Evolutionary conservation across 768 basidiomycete genomes (phyloP), one percentile per base, ranked within the genome.

Genomic region (Strobilomyces dryophilus): DNA sequence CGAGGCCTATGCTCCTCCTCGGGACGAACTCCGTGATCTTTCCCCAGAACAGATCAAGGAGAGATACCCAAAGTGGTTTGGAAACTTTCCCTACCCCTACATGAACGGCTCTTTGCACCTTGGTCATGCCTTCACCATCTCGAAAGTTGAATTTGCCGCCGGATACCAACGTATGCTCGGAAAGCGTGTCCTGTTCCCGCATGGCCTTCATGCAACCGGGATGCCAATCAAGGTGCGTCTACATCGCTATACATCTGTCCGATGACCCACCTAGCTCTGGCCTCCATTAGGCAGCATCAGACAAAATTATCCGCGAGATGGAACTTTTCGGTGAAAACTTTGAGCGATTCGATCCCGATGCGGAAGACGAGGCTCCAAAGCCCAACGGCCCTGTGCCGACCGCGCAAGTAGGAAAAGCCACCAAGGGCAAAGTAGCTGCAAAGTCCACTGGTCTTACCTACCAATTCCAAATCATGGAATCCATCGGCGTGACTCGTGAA

Each of bases 401-500:
- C 34, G 73, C 82, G 63, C 82, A 81, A 54, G 78, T 80, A 47
- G 81, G 79, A 55, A 98, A 97, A 68, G 93, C 83, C 3, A 97
- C 93, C 70, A 99, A 99, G 75, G 94, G 95, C 46, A 99, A 99
- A 70, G 73, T 98, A 17, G 80, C 82, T 17, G 92, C 92, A 17
- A 98, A 99, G 73, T 84, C 89, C 0, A 95, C 95, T 2, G 97
- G 95, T 2, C 76, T 91, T 56, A 87, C 86, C 29, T 98, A 98
- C 72, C 97, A 99, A 67, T 99, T 98, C 80, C 97, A 98, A 77
- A 98, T 98, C 69, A 88, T 98, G 86, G 87, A 95, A 65, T 89
- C 92, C 39, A 91, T 97, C 60, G 85, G 89, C 45, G 85, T 98
- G 6, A 91, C 94, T 12, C 81, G 88, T 37, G 69, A 76, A 11